Evolutionary conservation across 441 rosid genomes (phyloP).

Genomic region (Eugenia klotzschiana): DNA sequence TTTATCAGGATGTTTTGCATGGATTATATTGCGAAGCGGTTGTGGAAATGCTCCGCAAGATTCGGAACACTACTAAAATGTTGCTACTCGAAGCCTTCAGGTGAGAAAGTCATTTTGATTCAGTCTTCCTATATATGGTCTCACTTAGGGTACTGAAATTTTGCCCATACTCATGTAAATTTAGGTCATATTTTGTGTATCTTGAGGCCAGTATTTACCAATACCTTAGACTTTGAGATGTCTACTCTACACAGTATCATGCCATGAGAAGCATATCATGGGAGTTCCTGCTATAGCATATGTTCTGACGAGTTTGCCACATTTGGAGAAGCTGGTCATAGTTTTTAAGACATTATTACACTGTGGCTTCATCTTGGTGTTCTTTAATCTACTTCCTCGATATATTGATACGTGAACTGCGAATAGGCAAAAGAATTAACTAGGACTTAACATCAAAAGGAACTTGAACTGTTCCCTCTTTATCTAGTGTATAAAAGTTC

Average conservation of each 20-base stretch:
- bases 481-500: too few species aligned
- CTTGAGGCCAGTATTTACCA: not conserved
- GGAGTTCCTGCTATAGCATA: too few species aligned
- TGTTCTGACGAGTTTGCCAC: too few species aligned
- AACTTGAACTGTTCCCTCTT: too few species aligned
- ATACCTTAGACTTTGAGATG: not conserved
- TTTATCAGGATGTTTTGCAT: not conserved
- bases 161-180: not conserved
- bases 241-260: not conserved
- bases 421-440: too few species aligned
- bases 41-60: not conserved
- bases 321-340: too few species aligned
- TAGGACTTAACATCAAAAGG: too few species aligned
- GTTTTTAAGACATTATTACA: too few species aligned
- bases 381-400: too few species aligned
- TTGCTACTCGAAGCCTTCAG: not conserved
- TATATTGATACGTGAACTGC: too few species aligned
- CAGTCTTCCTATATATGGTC: not conserved
- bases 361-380: too few species aligned
- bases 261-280: not conserved
- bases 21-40: not conserved
- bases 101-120: not conserved
- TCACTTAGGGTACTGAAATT: not conserved
- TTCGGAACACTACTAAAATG: not conserved
- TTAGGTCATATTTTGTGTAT: not conserved